Percentiles rank a stretch among this genome's conserved stretches.
phyloP scores from a whole-genome alignment of 495 filamentous ascomycete species.

The Poronia punctata region DNA sequence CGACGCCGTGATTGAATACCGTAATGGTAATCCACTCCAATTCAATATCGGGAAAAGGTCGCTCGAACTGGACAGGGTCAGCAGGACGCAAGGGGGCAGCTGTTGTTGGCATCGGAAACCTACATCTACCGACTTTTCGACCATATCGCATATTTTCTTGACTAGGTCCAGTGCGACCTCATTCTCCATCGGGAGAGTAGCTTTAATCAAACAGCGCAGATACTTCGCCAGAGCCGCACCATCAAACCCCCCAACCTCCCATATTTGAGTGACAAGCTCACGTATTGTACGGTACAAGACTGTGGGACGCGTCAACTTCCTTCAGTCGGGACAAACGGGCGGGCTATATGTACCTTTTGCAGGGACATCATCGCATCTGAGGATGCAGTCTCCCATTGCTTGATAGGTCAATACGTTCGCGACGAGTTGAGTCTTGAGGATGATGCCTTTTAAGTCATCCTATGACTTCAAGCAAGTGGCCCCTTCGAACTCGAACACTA shows the following conservation, averaged over 20 bases:
- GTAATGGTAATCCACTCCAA: slow-evolving; percentile 70
- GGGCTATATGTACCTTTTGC: slow-evolving; percentile 43
- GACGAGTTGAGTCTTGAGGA: slow-evolving; percentile 45
- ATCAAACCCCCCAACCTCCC: slow-evolving; percentile 44
- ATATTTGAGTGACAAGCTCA: slow-evolving; percentile 58
- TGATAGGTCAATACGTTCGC: slow-evolving; percentile 34
- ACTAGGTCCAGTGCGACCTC: slow-evolving; percentile 46
- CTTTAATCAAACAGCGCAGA: slow-evolving; percentile 64
- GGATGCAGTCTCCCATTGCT: slow-evolving; percentile 53
- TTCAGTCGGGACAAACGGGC: too few relatives aligned
- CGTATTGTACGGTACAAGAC: slow-evolving; percentile 45
- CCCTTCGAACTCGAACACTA: slow-evolving; percentile 74
- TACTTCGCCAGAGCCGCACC: slow-evolving; percentile 57
- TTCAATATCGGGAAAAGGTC: slow-evolving; percentile 60
- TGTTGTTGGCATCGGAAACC: slow-evolving; percentile 3
- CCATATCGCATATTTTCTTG: slow-evolving; percentile 48
- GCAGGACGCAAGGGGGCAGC: not conserved
- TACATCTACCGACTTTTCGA: slow-evolving; percentile 36
- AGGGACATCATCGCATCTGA: slow-evolving; percentile 46
- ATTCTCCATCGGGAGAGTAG: slow-evolving; percentile 45
- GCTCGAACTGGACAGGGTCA: slow-evolving; percentile 29
- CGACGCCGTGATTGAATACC: slow-evolving; percentile 70
- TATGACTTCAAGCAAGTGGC: slow-evolving; percentile 57
- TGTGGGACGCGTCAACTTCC: too few relatives aligned
- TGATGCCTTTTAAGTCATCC: slow-evolving; percentile 55